phyloP scores from a whole-genome alignment of 2,329 filamentous ascomycete species.

The Fusarium brevicatenulatum region DNA sequence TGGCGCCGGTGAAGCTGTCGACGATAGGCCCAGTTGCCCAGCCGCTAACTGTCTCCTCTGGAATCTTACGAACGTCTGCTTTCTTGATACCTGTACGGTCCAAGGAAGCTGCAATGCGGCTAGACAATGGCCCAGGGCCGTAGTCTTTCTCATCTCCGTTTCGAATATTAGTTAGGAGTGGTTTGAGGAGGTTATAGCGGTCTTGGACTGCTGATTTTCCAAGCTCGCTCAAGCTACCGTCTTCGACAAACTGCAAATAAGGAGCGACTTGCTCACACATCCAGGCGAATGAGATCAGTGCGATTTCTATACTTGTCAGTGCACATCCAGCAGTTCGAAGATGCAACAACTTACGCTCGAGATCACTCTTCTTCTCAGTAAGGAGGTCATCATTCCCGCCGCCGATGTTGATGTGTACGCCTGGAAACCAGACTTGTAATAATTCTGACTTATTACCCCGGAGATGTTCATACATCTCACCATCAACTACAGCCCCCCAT shows the following conservation, averaged over 20 bases:
- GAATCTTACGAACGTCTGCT: constrained; percentile 23
- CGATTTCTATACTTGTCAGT: constrained; percentile 35
- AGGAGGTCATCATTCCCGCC: constrained; percentile 35
- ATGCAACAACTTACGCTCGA: constrained; percentile 32
- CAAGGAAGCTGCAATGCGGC: constrained; percentile 14
- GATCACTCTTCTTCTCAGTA: constrained; percentile 38
- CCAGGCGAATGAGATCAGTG: constrained; percentile 42
- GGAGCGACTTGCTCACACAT: constrained; percentile 43
- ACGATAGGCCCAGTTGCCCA: constrained; percentile 43
- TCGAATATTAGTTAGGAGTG: constrained; percentile 27
- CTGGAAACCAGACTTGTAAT: constrained; percentile 43
- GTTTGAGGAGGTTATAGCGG: constrained; percentile 35
- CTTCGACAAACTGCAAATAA: constrained; percentile 24
- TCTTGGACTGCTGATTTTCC: constrained; percentile 32
- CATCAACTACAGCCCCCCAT: constrained; percentile 32
- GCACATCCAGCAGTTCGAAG: background rate
- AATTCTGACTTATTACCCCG: constrained; percentile 28
- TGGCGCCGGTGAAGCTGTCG: constrained; percentile 39
- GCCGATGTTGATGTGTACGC: constrained; percentile 44
- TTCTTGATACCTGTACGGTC: constrained; percentile 31
- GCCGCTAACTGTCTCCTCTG: constrained; percentile 29
- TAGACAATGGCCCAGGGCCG: constrained; percentile 20
- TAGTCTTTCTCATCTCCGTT: constrained; percentile 33
- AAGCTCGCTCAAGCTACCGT: constrained; percentile 20
- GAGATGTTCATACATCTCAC: constrained; percentile 32